These are phyloP conservation scores for Penicillium sclerotigenum DNA, from an alignment of 2,329 filamentous ascomycete genomes.

Conservation along the genomic window DNA sequence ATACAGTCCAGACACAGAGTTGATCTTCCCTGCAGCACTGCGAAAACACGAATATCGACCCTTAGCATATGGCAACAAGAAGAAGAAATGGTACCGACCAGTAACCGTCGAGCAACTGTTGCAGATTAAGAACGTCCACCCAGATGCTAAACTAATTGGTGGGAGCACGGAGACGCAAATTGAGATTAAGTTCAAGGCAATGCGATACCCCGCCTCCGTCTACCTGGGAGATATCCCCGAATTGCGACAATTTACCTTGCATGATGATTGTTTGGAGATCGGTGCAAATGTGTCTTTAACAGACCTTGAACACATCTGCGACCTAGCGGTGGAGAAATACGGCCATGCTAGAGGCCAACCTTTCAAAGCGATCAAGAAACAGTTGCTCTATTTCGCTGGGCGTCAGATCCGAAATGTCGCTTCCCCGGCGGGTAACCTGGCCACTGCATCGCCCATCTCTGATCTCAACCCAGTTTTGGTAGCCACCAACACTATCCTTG, in stretches of 20 bases:
- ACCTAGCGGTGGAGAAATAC: slow-evolving; percentile 75
- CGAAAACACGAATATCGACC: slow-evolving; percentile 79
- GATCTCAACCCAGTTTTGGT: slow-evolving; percentile 94
- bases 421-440: slow-evolving; percentile 89
- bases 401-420: slow-evolving; percentile 97
- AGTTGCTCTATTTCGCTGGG: slow-evolving; percentile 91
- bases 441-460: slow-evolving; percentile 92
- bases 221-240: slow-evolving; percentile 93
- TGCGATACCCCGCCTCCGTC: slow-evolving; percentile 85
- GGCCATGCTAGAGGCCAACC: slow-evolving; percentile 69
- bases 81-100: slow-evolving; percentile 89
- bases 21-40: slow-evolving; percentile 87
- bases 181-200: slow-evolving; percentile 95
- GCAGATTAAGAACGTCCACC: slow-evolving; percentile 83
- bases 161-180: slow-evolving; percentile 98
- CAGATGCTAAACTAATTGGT: slow-evolving; percentile 88
- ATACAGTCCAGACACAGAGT: slow-evolving; percentile 87
- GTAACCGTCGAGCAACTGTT: slow-evolving; percentile 82
- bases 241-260: slow-evolving; percentile 74
- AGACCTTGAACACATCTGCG: slow-evolving; percentile 81
- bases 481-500: slow-evolving; percentile 74
- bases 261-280: slow-evolving; percentile 80
- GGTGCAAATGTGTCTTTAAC: slow-evolving; percentile 91
- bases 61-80: slow-evolving; percentile 87
- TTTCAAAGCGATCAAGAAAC: slow-evolving; percentile 87